Evolutionary conservation across 192 early-diverging fungal species (phyloP), one percentile per base, ranked within the genome.

Genomic region (Dissophora globulifera): DNA sequence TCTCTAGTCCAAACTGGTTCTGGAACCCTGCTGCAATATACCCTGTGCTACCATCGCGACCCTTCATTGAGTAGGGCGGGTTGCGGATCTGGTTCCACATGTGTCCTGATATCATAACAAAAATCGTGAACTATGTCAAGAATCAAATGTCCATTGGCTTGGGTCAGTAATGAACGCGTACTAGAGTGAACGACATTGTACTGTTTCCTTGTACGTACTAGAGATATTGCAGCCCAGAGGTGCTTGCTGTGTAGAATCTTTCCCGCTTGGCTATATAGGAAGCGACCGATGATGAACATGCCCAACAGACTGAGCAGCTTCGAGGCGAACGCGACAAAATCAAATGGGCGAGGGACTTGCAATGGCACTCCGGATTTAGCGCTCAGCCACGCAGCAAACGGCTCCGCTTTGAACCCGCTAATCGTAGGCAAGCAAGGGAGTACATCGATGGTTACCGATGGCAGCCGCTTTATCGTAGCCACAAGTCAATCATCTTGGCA

Each of bases 41-140:
- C 29, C 81, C 82, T 17, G 84, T 67, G 35, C 83, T 54, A n/a
- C 88, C 87, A 49, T 90, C 71, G 1, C 80, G 57, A 29, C 67
- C 62, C 4, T 83, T 62, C 46, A 78, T 85, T 10, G 86, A 67
- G 56, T 90, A 93, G 30, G 90, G 90, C 7, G 92, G 85, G 31
- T 80, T 81, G n/a, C 91, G 89, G 59, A 94, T 94, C 53, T 88
- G 86, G 74, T 94, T 93, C 91, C 90, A 93, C 93, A 94, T 94
- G 58, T 91, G 87, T 32, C 93, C 93, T 26, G 90, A 90, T 55
- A 84, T 91, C 84, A 92, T 89, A 50, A 89, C 58, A n/a, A 92
- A 71, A 26, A 90, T 87, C 32, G 75, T 84, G 17, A 84, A 59
- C 87, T 90, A n/a, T n/a, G n/a, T n/a, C n/a, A n/a, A n/a, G n/a